Base-by-base conservation (phyloP, 306 rosid species). In the Trifolium pratense region DNA sequence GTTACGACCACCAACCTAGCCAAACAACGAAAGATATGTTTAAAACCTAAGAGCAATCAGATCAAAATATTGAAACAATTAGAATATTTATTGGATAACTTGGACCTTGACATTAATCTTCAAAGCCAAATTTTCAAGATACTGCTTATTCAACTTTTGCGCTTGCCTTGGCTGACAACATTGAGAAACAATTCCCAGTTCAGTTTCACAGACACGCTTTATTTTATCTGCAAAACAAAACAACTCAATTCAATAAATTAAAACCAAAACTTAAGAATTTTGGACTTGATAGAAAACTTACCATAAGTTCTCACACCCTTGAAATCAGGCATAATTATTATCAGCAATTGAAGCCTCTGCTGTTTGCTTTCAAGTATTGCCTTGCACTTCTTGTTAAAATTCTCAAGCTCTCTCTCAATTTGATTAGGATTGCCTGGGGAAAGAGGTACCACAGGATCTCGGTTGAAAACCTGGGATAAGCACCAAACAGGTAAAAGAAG, bases 81-180 rank as follows among this genome's bases (percentile, higher is more conserved):
- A 6, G 15, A 17, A 4, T 16, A 46, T 16, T 42, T n/a, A 4
- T 40, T 17, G 34, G 16, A 43, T 43, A 48, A 75, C 20, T 43
- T 64, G 1, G 53, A 90, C 98, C 98, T 93, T 93, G 0, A 91
- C 96, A 74, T 93, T 93, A 0, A 93, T 86, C 78, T 93, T 93
- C 0, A 93, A 86, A 0, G 97, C 7, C 36, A 93, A 23, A 81
- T 93, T 93, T 72, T 93, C 98, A 18, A 93, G 82, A 55, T 93
- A 93, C 20, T 89, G 94, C 37, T 21, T 79, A 2, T 29, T 70
- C 20, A 78, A 17, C 73, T 52, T 85, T 0, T 1, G 0, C 0
- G 80, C 89, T 45, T 81, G 74, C 49, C 0, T 84, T 0, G 98
- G 96, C 2, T 64, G 82, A 72, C 87, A 85, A 73, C 98, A 93